These are phyloP conservation scores for Arthrobotrys sinensis DNA, from an alignment of 2,329 filamentous ascomycete genomes.

Conservation along the genomic window DNA sequence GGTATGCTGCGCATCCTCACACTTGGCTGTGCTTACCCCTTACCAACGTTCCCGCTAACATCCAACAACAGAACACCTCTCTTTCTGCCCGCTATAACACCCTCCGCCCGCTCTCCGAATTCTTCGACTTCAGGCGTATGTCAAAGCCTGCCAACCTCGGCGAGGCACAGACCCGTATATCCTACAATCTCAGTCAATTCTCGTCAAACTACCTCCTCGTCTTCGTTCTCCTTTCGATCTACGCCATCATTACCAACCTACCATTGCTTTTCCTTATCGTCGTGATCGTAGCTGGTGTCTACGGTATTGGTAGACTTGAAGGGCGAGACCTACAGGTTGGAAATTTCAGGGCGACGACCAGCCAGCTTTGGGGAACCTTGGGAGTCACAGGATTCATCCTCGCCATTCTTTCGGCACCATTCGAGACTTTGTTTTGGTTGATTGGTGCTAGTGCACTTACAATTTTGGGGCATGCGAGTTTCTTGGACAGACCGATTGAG, in stretches of 20 bases:
- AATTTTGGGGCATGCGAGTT: slow-evolving; percentile 92
- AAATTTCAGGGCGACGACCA: slow-evolving; percentile 83
- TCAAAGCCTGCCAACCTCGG: slow-evolving; percentile 93
- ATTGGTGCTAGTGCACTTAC: slow-evolving; percentile 94
- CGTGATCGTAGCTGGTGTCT: slow-evolving; percentile 88
- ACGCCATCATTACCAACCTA: slow-evolving; percentile 90
- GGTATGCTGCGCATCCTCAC: slow-evolving; percentile 28
- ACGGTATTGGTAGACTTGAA: slow-evolving; percentile 89
- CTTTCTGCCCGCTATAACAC: slow-evolving; percentile 89
- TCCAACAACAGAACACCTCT: slow-evolving; percentile 68
- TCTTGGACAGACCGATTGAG: slow-evolving; percentile 99
- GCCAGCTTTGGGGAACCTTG: slow-evolving; percentile 93
- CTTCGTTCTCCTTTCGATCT: slow-evolving; percentile 95
- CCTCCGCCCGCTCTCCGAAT: slow-evolving; percentile 90
- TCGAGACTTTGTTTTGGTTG: slow-evolving; percentile 91
- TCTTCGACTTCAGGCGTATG: slow-evolving; percentile 94
- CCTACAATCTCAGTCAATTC: slow-evolving; percentile 97
- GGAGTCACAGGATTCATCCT: slow-evolving; percentile 87
- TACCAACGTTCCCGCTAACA: slow-evolving; percentile 39
- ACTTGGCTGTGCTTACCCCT: slow-evolving; percentile 7
- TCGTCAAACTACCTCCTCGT: slow-evolving; percentile 97
- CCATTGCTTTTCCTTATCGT: slow-evolving; percentile 92
- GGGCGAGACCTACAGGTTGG: slow-evolving; percentile 89
- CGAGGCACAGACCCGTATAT: slow-evolving; percentile 91
- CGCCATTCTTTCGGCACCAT: slow-evolving; percentile 85